Conservation (phyloP, 2,329 filamentous ascomycete species). For the Cladophialophora exuberans region DNA sequence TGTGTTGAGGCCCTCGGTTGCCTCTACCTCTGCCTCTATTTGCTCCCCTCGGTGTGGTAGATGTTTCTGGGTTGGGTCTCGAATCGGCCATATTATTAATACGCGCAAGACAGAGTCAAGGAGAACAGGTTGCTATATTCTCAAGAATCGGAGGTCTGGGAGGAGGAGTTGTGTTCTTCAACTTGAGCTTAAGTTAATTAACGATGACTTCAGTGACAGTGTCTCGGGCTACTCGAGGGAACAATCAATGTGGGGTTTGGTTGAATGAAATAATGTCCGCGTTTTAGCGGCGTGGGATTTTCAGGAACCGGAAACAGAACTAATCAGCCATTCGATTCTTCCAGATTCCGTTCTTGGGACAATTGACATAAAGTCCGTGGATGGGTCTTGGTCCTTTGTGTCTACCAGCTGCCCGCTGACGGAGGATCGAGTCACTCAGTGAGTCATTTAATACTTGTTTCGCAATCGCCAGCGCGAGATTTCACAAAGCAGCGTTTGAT, state of each 20-base stretch:
- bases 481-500: not conserved
- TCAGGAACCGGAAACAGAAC: slow-evolving; percentile 4
- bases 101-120: not conserved
- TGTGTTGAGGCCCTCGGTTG: slow-evolving; percentile 11
- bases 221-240: not conserved
- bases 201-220: slow-evolving; percentile 3
- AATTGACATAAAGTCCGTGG: not conserved
- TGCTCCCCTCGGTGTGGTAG: slow-evolving; percentile 5
- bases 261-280: not conserved
- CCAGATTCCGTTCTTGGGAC: not conserved
- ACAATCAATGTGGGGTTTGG: not conserved
- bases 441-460: not conserved
- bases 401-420: no score
- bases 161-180: no score
- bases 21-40: slow-evolving; percentile 12
- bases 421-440: not conserved
- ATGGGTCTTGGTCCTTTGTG: no score
- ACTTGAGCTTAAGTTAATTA: no score
- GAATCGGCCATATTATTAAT: slow-evolving; percentile 17
- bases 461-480: not conserved
- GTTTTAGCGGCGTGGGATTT: not conserved
- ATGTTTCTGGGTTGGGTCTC: not conserved
- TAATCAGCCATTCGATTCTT: not conserved
- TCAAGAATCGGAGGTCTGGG: no score
- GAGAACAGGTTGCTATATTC: not conserved